Conservation (phyloP, 805 yeast genomes). For the Saturnispora sanitii region DNA sequence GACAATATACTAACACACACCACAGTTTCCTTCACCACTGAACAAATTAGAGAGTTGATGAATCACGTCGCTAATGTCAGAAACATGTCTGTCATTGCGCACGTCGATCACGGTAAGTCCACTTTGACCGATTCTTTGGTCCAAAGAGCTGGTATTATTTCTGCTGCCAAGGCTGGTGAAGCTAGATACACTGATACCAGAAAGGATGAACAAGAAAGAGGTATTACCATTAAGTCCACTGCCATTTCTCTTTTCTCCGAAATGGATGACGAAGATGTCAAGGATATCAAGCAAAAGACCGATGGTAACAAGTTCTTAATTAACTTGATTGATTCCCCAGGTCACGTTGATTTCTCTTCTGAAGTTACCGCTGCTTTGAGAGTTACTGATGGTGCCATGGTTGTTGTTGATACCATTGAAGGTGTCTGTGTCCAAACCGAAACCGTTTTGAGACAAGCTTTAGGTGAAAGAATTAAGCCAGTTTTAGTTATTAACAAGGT, state of each 20-base stretch:
- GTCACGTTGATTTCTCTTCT: slow-evolving; percentile 99
- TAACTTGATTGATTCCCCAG: slow-evolving; percentile 99
- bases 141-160: slow-evolving; percentile 98
- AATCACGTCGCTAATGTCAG: slow-evolving; percentile 99
- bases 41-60: slow-evolving; percentile 98
- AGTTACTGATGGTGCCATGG: slow-evolving; percentile 99
- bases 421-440: slow-evolving; percentile 99
- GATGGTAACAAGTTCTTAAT: slow-evolving; percentile 91
- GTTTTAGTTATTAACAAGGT: slow-evolving; percentile 98
- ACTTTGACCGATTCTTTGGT: slow-evolving; percentile 98
- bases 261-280: slow-evolving; percentile 75
- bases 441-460: slow-evolving; percentile 97
- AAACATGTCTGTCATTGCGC: slow-evolving; percentile 99
- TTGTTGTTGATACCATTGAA: slow-evolving; percentile 97
- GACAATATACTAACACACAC: slow-evolving; percentile 9
- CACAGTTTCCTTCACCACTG: slow-evolving; percentile 51
- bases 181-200: slow-evolving; percentile 99
- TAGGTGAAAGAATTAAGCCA: slow-evolving; percentile 99
- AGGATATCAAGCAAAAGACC: slow-evolving; percentile 86
- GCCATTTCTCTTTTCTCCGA: slow-evolving; percentile 94
- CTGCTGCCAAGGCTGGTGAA: slow-evolving; percentile 99
- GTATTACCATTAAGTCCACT: slow-evolving; percentile 98
- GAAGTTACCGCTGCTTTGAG: slow-evolving; percentile 99
- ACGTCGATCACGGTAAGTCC: slow-evolving; percentile 99
- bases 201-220: slow-evolving; percentile 99